Evolutionary conservation across 2,329 filamentous ascomycete genomes (phyloP).

Genomic region (Fusarium brachygibbosum): DNA sequence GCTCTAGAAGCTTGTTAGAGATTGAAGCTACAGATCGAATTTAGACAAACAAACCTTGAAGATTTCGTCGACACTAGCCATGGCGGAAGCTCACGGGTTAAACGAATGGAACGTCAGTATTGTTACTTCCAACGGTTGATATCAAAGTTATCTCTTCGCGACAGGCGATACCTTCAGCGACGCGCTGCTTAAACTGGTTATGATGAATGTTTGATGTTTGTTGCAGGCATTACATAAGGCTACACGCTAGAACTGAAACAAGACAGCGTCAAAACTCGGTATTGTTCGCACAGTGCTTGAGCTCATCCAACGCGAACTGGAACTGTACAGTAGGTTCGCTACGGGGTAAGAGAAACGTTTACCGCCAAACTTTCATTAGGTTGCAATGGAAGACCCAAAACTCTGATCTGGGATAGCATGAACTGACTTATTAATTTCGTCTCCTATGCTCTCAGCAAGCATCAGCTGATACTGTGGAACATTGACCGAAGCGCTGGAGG

Average conservation of each 20-base stretch:
- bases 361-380: neutral
- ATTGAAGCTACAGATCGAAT: neutral
- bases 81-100: constrained; percentile 43
- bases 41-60: constrained; percentile 61
- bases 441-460: neutral
- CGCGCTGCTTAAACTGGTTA: constrained; percentile 30
- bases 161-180: constrained; percentile 24
- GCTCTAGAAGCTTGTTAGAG: constrained; percentile 43
- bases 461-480: constrained; percentile 22
- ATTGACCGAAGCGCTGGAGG: constrained; percentile 27
- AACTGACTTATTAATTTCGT: no score
- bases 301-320: neutral
- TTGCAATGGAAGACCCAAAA: no score
- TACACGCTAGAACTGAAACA: constrained; percentile 16
- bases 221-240: constrained; percentile 29
- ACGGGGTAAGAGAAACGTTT: neutral
- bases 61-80: constrained; percentile 71
- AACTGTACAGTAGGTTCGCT: neutral
- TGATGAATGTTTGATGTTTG: constrained; percentile 21
- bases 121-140: neutral
- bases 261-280: neutral
- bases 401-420: no score
- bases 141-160: constrained; percentile 11
- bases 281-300: constrained; percentile 23
- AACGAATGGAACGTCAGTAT: neutral